A percentile compares a stretch with the other conserved stretches of the same genome.
Evolutionary conservation across 73 alveolate species (phyloP).

Genomic region (Blepharisma stoltei): DNA sequence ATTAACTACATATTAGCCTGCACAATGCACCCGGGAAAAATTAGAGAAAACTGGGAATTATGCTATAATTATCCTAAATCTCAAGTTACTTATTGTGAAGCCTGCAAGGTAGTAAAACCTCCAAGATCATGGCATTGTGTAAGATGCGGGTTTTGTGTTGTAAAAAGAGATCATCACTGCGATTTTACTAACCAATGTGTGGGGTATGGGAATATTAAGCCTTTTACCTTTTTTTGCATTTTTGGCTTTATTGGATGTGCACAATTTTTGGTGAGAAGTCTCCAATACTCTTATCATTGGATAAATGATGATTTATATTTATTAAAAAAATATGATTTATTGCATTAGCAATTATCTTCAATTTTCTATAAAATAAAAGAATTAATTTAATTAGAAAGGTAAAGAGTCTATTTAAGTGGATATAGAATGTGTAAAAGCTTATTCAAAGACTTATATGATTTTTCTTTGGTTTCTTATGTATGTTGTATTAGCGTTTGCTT

Average conservation of each 20-base stretch:
- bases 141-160: not conserved
- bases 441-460: no score
- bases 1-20: not conserved
- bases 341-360: no score
- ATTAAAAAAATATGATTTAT: no score
- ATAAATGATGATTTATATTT: no score
- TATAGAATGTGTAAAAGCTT: no score
- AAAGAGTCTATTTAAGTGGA: no score
- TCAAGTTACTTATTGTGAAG: not conserved
- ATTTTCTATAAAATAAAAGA: no score
- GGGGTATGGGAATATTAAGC: not conserved
- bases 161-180: conserved; percentile 11
- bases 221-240: not conserved
- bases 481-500: no score
- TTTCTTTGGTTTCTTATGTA: no score
- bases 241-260: conserved; percentile 18
- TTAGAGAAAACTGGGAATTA: conserved; percentile 13
- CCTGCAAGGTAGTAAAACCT: not conserved
- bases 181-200: not conserved
- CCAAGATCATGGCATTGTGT: not conserved
- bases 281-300: no score
- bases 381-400: no score
- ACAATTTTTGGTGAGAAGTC: not conserved
- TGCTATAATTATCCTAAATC: not conserved
- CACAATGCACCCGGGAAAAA: conserved; percentile 13